Evolutionary conservation across 2,329 filamentous ascomycete species (phyloP).

Genomic region (Neopestalotiopsis sp.): DNA sequence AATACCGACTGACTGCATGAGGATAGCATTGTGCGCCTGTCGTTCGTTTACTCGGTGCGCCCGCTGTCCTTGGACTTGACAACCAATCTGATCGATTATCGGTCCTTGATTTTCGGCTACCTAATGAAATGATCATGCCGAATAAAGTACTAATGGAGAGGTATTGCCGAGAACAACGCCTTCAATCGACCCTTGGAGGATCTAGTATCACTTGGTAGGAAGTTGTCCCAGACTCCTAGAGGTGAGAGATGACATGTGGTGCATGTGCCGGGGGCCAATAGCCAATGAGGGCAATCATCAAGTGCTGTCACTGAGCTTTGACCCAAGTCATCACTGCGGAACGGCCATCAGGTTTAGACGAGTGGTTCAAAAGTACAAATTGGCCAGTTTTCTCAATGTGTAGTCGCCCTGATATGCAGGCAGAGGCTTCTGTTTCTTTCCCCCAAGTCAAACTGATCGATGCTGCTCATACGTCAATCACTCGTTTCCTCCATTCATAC

Average conservation of each 20-base stretch:
- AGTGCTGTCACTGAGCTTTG: background rate
- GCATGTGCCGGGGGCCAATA: background rate
- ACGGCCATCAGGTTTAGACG: background rate
- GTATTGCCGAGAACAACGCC: constrained; percentile 20
- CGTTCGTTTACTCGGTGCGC: background rate
- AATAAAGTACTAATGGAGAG: constrained; percentile 29
- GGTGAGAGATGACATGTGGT: constrained; percentile 14
- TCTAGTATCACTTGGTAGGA: constrained; percentile 28
- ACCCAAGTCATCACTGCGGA: background rate
- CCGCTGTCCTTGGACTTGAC: background rate
- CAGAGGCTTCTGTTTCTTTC: background rate
- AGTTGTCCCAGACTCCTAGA: background rate
- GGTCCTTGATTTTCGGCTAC: background rate
- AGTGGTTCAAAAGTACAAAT: background rate
- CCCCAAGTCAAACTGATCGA: background rate
- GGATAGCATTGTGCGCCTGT: background rate
- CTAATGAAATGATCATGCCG: constrained; percentile 19
- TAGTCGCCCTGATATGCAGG: background rate
- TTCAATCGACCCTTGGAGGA: constrained; percentile 23
- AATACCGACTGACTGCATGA: constrained; percentile 23
- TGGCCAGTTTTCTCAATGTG: background rate
- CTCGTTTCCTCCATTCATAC: background rate
- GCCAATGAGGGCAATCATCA: background rate
- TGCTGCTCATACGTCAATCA: background rate
- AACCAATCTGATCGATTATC: background rate